A percentile compares a stretch with the other conserved stretches of the same genome.
phyloP scores from a whole-genome alignment of 2,329 filamentous ascomycete species.

The Scopulariopsis brevicaulis region DNA sequence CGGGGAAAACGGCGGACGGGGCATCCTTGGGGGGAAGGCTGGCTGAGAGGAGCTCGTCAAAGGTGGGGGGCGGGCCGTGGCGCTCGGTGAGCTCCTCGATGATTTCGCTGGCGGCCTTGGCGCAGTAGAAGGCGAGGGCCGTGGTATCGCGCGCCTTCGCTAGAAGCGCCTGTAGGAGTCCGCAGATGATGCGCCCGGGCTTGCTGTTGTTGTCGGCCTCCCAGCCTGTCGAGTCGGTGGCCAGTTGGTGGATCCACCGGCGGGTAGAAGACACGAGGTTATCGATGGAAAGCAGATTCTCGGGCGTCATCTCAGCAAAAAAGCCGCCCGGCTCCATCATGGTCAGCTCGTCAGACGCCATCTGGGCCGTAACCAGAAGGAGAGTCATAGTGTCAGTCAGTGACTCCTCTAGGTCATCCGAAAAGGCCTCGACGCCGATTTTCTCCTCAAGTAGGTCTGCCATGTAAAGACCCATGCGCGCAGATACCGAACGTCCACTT shows the following conservation, averaged over 20 bases:
- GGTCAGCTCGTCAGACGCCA: constrained; percentile 43
- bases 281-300: constrained; percentile 25
- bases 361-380: constrained; percentile 35
- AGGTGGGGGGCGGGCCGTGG: constrained; percentile 29
- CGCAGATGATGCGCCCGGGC: not conserved
- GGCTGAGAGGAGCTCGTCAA: constrained; percentile 35
- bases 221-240: constrained; percentile 5
- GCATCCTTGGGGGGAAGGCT: constrained; percentile 34
- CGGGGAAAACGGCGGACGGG: constrained; percentile 32
- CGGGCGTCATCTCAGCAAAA: constrained; percentile 24
- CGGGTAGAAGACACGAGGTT: constrained; percentile 29
- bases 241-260: constrained; percentile 17
- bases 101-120: constrained; percentile 38
- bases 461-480: constrained; percentile 65
- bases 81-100: constrained; percentile 32
- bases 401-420: constrained; percentile 24
- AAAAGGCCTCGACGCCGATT: constrained; percentile 24
- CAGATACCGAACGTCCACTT: constrained; percentile 58
- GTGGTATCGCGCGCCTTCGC: constrained; percentile 25
- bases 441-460: constrained; percentile 39
- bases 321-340: constrained; percentile 16
- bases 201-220: constrained; percentile 6
- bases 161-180: not conserved
- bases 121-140: constrained; percentile 36
- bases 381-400: constrained; percentile 40